phyloP scores from a whole-genome alignment of 495 filamentous ascomycete species.

The Aspergillus conjunctus region DNA sequence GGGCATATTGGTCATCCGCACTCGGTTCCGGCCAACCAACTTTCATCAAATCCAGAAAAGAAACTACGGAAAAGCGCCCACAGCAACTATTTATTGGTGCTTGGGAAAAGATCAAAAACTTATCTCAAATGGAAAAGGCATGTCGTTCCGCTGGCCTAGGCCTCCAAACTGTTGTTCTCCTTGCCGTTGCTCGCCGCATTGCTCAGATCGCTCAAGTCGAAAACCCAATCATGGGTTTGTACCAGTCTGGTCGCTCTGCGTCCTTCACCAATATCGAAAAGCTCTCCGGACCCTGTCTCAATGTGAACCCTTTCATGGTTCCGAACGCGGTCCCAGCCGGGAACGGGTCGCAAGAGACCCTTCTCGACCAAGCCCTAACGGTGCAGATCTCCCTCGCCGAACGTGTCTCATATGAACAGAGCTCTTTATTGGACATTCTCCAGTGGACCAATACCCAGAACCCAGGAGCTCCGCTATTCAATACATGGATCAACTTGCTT shows the following conservation, averaged over 20 bases:
- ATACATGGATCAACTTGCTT: slow-evolving; percentile 41
- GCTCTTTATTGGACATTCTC: slow-evolving; percentile 31
- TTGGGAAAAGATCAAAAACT: slow-evolving; percentile 30
- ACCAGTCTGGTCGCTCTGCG: slow-evolving; percentile 37
- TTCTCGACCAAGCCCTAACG: slow-evolving; percentile 20
- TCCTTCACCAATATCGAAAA: slow-evolving; percentile 27
- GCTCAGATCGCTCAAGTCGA: slow-evolving; percentile 22
- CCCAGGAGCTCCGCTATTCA: slow-evolving; percentile 29
- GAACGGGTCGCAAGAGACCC: neutral
- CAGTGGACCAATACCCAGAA: slow-evolving; percentile 16
- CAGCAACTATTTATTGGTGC: slow-evolving; percentile 28
- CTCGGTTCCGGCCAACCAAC: slow-evolving; percentile 21
- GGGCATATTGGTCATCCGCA: slow-evolving; percentile 26
- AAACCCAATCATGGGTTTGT: slow-evolving; percentile 36
- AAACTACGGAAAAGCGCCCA: neutral
- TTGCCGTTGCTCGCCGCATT: slow-evolving; percentile 33
- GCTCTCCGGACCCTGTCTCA: slow-evolving; percentile 33
- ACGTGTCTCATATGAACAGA: slow-evolving; percentile 37
- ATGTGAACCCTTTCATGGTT: slow-evolving; percentile 33
- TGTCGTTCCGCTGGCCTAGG: slow-evolving; percentile 25
- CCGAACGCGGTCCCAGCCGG: slow-evolving; percentile 6
- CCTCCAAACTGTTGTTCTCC: slow-evolving; percentile 34
- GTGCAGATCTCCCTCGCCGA: slow-evolving; percentile 33
- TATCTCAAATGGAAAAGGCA: slow-evolving; percentile 23
- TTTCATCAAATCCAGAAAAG: slow-evolving; percentile 15